These are phyloP conservation scores for Prototheca wickerhamii DNA, from an alignment of 163 green algal species.

Conservation along the genomic window DNA sequence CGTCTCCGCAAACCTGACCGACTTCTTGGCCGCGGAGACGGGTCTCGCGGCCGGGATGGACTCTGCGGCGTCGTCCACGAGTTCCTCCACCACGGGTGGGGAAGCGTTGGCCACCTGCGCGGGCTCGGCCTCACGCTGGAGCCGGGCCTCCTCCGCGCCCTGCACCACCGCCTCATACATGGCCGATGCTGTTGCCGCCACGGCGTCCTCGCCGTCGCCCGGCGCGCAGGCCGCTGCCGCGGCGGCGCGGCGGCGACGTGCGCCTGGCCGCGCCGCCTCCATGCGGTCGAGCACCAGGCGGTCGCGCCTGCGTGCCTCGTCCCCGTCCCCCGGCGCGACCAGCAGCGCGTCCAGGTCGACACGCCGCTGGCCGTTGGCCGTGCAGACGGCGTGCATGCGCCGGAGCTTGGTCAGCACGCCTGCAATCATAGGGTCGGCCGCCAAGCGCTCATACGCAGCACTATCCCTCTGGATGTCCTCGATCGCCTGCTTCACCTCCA, in stretches of 20 bases:
- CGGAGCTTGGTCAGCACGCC: conserved; percentile 8
- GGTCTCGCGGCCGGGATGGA: neutral
- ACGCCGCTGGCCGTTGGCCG: conserved; percentile 20
- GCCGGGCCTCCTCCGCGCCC: neutral
- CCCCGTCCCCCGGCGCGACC: neutral
- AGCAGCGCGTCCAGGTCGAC: conserved; percentile 13
- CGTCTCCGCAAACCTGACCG: neutral
- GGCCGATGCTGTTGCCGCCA: neutral
- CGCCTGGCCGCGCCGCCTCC: neutral
- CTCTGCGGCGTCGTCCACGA: neutral
- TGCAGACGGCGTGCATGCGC: conserved; percentile 16
- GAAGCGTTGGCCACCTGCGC: neutral
- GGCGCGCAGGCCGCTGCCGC: neutral
- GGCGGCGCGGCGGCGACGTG: neutral
- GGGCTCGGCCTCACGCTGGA: neutral
- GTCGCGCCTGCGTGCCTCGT: neutral
- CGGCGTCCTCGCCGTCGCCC: neutral
- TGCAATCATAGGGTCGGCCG: neutral
- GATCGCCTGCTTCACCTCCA: conserved; percentile 6
- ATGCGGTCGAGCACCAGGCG: neutral
- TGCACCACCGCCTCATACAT: conserved; percentile 1
- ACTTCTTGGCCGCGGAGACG: neutral
- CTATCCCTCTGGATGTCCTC: conserved; percentile 14
- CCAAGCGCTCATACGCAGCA: conserved; percentile 9
- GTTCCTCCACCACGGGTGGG: neutral